Conservation (phyloP, 2,329 filamentous ascomycete species). For the Xylariaceae sp. region DNA sequence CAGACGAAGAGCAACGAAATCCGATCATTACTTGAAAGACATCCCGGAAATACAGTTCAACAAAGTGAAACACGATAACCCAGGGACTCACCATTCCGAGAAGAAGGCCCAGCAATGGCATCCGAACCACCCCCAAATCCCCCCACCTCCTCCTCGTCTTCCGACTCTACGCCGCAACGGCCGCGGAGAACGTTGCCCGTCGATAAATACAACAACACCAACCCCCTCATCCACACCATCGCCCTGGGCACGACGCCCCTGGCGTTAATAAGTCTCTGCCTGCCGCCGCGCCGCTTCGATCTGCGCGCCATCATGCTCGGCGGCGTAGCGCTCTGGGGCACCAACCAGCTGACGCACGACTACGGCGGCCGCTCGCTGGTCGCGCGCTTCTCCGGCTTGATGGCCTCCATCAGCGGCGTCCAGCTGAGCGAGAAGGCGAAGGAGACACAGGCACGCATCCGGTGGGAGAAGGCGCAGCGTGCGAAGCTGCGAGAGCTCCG, state of each 20-base stretch:
- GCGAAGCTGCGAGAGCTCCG: conserved; percentile 23
- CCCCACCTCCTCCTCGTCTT: conserved; percentile 1
- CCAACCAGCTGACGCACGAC: conserved; percentile 51
- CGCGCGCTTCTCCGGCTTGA: conserved; percentile 41
- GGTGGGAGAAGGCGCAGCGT: conserved; percentile 38
- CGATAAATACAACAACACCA: conserved; percentile 22
- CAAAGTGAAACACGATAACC: no score
- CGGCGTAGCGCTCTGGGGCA: conserved; percentile 46
- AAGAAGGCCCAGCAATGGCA: background rate
- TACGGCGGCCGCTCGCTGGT: conserved; percentile 51
- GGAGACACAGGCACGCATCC: conserved; percentile 42
- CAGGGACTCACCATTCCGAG: no score
- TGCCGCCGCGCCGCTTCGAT: conserved; percentile 49
- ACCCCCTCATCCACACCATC: conserved; percentile 40
- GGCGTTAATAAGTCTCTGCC: conserved; percentile 42
- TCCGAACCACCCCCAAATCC: conserved; percentile 5
- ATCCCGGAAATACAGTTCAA: no score
- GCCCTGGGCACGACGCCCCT: conserved; percentile 45
- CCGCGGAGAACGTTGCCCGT: background rate
- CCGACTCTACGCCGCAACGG: conserved; percentile 7
- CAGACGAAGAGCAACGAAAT: no score
- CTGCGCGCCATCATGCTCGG: conserved; percentile 46
- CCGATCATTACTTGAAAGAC: no score
- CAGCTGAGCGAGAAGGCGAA: conserved; percentile 53
- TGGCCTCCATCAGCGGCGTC: conserved; percentile 42